These are phyloP conservation scores for Aspergillus heteromorphus DNA, from an alignment of 495 filamentous ascomycete species.

Conservation along the genomic window DNA sequence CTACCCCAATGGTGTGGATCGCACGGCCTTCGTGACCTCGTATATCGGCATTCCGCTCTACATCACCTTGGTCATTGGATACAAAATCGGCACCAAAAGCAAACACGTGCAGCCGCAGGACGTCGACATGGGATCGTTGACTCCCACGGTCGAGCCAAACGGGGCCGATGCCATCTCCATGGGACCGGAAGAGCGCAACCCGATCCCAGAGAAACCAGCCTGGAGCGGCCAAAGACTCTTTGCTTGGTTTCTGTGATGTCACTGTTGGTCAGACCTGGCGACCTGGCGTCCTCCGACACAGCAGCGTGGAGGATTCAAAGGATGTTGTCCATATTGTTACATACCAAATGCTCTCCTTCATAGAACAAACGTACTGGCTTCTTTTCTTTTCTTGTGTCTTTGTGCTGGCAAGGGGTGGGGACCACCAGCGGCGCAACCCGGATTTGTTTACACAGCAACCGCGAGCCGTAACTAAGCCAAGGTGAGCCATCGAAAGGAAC, in stretches of 20 bases:
- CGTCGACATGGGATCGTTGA: constrained; percentile 46
- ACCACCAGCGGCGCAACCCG: neutral
- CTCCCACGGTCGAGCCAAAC: neutral
- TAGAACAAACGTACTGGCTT: neutral
- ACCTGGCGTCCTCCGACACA: no score
- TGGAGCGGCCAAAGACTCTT: constrained; percentile 2
- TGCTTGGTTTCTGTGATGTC: constrained; percentile 6
- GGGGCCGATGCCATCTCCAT: neutral
- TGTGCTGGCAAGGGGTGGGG: neutral
- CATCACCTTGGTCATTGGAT: constrained; percentile 59
- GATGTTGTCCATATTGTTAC: neutral
- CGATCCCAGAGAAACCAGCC: neutral
- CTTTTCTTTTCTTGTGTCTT: neutral
- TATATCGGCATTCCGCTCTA: constrained; percentile 78
- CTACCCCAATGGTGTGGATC: constrained; percentile 45
- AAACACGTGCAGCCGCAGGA: constrained; percentile 46
- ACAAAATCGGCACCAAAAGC: constrained; percentile 53
- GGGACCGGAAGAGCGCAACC: neutral
- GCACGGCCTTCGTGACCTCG: constrained; percentile 66
- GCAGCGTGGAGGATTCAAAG: neutral
- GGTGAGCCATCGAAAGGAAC: neutral
- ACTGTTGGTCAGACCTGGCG: neutral
- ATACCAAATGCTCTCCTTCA: neutral
- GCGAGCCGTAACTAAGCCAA: neutral
- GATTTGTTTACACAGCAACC: neutral